Evolutionary conservation across 1,284 basidiomycete species (phyloP).

Genomic region (Microbotryum saponariae): DNA sequence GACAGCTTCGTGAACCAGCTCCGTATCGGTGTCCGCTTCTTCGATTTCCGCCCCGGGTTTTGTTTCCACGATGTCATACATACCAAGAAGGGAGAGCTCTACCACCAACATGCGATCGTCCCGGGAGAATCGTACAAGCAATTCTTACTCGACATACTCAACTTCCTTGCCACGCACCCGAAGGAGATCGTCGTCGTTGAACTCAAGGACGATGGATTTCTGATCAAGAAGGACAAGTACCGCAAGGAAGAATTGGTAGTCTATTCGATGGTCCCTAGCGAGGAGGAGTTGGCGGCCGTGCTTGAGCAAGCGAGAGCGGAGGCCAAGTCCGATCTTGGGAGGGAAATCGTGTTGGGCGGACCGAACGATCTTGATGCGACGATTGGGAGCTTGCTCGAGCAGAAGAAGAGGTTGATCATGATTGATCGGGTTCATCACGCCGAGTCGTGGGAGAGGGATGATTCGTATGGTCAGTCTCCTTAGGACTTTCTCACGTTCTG

Average conservation of each 20-base stretch:
- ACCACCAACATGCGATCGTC: slow-evolving; percentile 21
- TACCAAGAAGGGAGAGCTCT: slow-evolving; percentile 2
- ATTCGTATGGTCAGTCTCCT: slow-evolving; percentile 9
- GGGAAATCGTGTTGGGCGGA: background rate
- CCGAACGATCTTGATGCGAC: slow-evolving; percentile 8
- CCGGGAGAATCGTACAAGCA: slow-evolving; percentile 10
- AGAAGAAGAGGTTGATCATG: slow-evolving; percentile 10
- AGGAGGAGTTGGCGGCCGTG: slow-evolving; percentile 4
- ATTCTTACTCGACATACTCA: slow-evolving; percentile 12
- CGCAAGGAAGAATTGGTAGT: slow-evolving; percentile 9
- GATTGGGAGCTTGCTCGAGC: slow-evolving; percentile 14
- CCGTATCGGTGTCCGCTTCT: slow-evolving; percentile 19
- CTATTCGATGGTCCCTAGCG: slow-evolving; percentile 14
- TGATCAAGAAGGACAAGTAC: slow-evolving; percentile 7
- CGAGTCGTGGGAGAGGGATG: slow-evolving; percentile 8
- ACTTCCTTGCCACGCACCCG: slow-evolving; percentile 12
- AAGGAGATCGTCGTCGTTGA: slow-evolving; percentile 20
- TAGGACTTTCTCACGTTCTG: no score
- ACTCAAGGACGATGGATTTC: slow-evolving; percentile 20
- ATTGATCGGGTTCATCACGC: slow-evolving; percentile 17
- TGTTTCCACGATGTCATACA: slow-evolving; percentile 15
- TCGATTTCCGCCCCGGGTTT: slow-evolving; percentile 17
- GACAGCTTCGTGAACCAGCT: slow-evolving; percentile 10
- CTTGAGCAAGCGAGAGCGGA: slow-evolving; percentile 1
- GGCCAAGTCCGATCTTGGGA: background rate